These are phyloP conservation scores for Neurospora sp. DNA, from an alignment of 2,329 filamentous ascomycete species.

Conservation along the genomic window DNA sequence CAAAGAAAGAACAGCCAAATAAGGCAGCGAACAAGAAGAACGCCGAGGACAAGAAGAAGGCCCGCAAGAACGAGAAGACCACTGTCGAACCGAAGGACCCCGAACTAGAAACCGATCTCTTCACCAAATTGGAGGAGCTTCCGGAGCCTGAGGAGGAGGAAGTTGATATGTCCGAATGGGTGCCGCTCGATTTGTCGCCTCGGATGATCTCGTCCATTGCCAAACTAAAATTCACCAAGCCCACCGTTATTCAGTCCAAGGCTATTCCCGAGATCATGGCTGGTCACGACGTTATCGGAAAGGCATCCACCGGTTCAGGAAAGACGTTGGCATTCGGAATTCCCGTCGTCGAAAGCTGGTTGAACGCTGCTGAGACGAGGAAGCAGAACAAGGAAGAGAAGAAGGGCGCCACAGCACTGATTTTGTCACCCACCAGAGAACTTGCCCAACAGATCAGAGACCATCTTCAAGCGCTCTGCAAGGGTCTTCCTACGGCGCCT, in stretches of 20 bases:
- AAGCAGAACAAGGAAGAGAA: conserved; percentile 24
- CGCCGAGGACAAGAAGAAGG: conserved; percentile 22
- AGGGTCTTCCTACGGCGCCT: conserved; percentile 47
- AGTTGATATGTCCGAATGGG: conserved; percentile 71
- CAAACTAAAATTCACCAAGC: conserved; percentile 68
- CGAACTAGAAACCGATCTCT: conserved; percentile 38
- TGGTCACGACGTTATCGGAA: conserved; percentile 88
- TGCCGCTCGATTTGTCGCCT: conserved; percentile 61
- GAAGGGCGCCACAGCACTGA: conserved; percentile 58
- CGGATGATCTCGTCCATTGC: conserved; percentile 64
- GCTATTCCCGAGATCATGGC: conserved; percentile 74
- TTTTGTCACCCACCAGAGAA: conserved; percentile 87
- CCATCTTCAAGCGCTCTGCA: conserved; percentile 69
- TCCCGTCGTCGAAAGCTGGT: conserved; percentile 78
- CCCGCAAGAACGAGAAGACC: conserved; percentile 21
- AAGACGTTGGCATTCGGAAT: conserved; percentile 95
- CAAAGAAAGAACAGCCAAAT: conserved; percentile 18
- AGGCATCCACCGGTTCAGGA: conserved; percentile 91
- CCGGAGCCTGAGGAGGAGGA: conserved; percentile 46
- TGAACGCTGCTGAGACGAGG: conserved; percentile 34
- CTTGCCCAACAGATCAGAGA: conserved; percentile 83
- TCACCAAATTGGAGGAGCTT: conserved; percentile 45
- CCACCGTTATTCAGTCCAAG: conserved; percentile 71
- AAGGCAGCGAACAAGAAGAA: conserved; percentile 21
- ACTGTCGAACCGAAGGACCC: conserved; percentile 27